Conservation (phyloP, 495 filamentous ascomycete species). For the Terfezia claveryi region DNA sequence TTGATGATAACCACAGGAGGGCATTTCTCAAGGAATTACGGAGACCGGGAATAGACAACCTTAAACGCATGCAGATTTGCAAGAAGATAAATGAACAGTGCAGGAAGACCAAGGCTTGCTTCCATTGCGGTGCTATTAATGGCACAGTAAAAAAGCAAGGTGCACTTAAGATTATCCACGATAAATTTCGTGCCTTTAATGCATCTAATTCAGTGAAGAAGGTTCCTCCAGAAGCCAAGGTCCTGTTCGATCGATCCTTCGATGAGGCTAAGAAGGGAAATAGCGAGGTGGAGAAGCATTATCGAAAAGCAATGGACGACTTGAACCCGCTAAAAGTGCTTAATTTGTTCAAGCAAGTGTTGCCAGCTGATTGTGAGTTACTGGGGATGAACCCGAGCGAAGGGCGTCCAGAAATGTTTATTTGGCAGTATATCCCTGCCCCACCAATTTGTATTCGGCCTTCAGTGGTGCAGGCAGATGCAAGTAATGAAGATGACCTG, state of each 20-base stretch:
- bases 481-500: constrained; percentile 88
- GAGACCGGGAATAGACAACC: constrained; percentile 62
- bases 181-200: constrained; percentile 73
- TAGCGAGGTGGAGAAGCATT: constrained; percentile 68
- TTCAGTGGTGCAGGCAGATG: constrained; percentile 72
- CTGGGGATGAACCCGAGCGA: constrained; percentile 69
- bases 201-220: constrained; percentile 69
- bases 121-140: constrained; percentile 54
- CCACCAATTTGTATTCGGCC: constrained; percentile 85
- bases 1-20: constrained; percentile 53
- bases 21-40: constrained; percentile 54
- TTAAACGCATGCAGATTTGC: constrained; percentile 52
- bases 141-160: constrained; percentile 74
- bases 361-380: constrained; percentile 70
- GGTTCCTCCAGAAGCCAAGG: constrained; percentile 51
- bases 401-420: constrained; percentile 84
- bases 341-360: constrained; percentile 73
- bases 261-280: constrained; percentile 46
- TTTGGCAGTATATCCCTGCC: constrained; percentile 91
- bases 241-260: constrained; percentile 67
- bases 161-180: constrained; percentile 78
- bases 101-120: constrained; percentile 58
- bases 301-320: constrained; percentile 81
- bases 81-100: constrained; percentile 78
- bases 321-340: constrained; percentile 73